Percentiles rank a stretch among this genome's conserved stretches.
Conservation (phyloP, 73 alveolate genomes). For the Tetrahymena thermophila region DNA sequence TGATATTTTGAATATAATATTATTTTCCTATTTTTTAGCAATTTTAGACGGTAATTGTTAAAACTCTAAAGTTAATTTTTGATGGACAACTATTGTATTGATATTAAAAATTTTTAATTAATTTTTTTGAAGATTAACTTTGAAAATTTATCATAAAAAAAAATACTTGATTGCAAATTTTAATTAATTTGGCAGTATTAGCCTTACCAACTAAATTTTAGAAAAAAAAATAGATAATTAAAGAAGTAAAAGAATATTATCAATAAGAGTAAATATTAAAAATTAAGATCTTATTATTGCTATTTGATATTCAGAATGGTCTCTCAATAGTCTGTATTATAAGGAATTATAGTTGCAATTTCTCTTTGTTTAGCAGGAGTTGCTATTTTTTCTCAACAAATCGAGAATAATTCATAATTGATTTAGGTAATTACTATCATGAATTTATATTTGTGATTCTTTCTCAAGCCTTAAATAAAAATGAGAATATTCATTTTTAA, state of each 20-base stretch:
- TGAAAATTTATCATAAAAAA: background rate
- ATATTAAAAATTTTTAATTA: too few species aligned
- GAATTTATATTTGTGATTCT: background rate
- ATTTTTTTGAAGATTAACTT: too few species aligned
- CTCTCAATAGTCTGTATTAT: background rate
- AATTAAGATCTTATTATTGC: background rate
- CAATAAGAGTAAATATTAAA: background rate
- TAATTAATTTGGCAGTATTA: background rate
- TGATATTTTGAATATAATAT: too few species aligned
- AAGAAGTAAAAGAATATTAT: background rate
- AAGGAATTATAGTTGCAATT: background rate
- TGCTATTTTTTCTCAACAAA: background rate
- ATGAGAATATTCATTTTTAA: background rate
- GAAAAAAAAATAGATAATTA: background rate
- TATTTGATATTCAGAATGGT: background rate
- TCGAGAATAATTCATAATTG: background rate
- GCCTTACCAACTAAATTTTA: background rate
- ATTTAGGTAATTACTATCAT: background rate
- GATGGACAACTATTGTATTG: background rate
- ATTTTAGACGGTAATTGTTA: background rate
- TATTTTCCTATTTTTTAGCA: too few species aligned
- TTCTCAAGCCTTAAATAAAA: background rate
- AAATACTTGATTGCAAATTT: too few species aligned
- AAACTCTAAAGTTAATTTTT: background rate
- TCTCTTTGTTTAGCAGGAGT: background rate